Percentiles rank a stretch among this genome's conserved stretches.
Conservation (phyloP, 176 grass and related monocot species). For the Echinochloa phyllopogon region DNA sequence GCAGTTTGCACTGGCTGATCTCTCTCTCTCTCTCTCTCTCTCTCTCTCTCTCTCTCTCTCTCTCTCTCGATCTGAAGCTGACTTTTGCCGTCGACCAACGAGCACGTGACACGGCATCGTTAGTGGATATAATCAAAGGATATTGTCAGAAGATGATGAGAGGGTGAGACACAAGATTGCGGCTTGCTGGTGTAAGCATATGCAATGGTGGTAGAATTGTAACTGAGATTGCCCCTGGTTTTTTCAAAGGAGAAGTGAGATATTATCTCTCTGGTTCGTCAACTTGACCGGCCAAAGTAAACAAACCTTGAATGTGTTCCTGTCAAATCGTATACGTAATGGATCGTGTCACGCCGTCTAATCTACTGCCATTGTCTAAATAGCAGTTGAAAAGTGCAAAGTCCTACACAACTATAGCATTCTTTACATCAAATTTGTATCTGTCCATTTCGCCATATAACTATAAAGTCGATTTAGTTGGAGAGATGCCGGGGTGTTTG, state of each 20-base stretch:
- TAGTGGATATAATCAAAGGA: constrained; percentile 32
- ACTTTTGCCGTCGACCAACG: constrained; percentile 38
- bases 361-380: not conserved
- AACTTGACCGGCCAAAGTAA: not conserved
- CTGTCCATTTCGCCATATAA: not conserved
- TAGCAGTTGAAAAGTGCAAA: constrained; percentile 25
- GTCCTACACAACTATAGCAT: not conserved
- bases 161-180: not conserved
- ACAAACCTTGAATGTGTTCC: not conserved
- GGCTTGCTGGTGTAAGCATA: constrained; percentile 44
- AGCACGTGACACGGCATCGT: constrained; percentile 41
- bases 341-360: constrained; percentile 18
- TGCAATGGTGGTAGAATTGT: not conserved
- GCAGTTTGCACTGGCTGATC: constrained; percentile 17
- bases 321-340: not conserved
- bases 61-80: constrained; percentile 24
- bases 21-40: constrained; percentile 21
- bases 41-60: not conserved
- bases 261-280: constrained; percentile 5
- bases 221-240: not conserved
- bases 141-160: not conserved
- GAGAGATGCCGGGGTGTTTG: not conserved
- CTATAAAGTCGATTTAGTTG: not conserved
- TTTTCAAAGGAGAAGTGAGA: not conserved
- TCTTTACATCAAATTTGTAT: not conserved